A percentile compares a stretch with the other conserved stretches of the same genome.
phyloP scores from a whole-genome alignment of 805 yeast genomes.

The Kodamaea leandrae region DNA sequence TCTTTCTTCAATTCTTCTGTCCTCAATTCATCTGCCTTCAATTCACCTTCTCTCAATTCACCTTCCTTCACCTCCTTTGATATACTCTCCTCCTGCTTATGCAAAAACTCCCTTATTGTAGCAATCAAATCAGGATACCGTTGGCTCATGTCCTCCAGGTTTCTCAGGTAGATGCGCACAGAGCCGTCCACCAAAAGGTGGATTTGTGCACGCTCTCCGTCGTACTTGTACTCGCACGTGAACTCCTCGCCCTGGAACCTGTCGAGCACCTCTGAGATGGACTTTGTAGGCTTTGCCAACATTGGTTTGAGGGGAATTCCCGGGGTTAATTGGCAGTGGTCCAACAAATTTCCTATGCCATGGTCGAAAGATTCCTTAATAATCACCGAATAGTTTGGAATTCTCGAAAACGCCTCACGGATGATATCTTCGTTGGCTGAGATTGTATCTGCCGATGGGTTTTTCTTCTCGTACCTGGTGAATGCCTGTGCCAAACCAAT shows the following conservation, averaged over 20 bases:
- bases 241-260: conserved; percentile 80
- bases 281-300: conserved; percentile 97
- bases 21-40: not conserved
- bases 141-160: conserved; percentile 95
- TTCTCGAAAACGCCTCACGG: conserved; percentile 82
- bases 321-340: conserved; percentile 74
- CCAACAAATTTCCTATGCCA: conserved; percentile 66
- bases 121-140: conserved; percentile 87
- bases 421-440: conserved; percentile 72
- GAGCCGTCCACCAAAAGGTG: conserved; percentile 67
- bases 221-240: conserved; percentile 96
- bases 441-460: conserved; percentile 37
- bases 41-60: not conserved
- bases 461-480: conserved; percentile 51
- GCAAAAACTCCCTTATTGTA: conserved; percentile 59
- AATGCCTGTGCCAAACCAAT: conserved; percentile 83
- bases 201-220: conserved; percentile 96
- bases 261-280: conserved; percentile 88
- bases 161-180: conserved; percentile 82
- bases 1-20: not conserved
- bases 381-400: conserved; percentile 85
- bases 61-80: not conserved
- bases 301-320: conserved; percentile 96
- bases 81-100: conserved; percentile 19
- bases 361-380: conserved; percentile 61